A percentile compares a stretch with the other conserved stretches of the same genome.
These are phyloP conservation scores for Phytophthora fragariae DNA, from an alignment of 352 stramenopile genomes.

Conservation along the genomic window DNA sequence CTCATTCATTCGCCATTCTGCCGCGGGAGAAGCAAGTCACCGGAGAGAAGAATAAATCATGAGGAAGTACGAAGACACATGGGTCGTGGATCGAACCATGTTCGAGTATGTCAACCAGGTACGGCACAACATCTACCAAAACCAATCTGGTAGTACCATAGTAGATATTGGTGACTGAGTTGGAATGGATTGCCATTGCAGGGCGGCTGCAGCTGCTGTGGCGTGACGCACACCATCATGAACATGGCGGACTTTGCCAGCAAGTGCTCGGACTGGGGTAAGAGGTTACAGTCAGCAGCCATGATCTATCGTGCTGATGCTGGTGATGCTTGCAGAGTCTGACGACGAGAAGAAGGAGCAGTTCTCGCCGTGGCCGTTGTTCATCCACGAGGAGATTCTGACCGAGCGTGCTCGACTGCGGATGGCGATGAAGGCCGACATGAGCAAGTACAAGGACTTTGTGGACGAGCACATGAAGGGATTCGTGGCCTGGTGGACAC, in stretches of 20 bases:
- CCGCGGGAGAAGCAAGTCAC: conserved; percentile 13
- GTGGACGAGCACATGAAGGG: conserved; percentile 71
- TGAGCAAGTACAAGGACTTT: conserved; percentile 73
- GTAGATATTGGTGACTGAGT: not conserved
- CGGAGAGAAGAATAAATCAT: conserved; percentile 18
- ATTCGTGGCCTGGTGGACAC: conserved; percentile 67
- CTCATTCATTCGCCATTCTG: conserved; percentile 25
- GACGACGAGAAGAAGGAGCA: conserved; percentile 93
- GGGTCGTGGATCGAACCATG: conserved; percentile 94
- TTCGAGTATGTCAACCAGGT: conserved; percentile 94
- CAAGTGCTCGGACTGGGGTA: conserved; percentile 91
- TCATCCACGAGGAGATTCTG: conserved; percentile 94
- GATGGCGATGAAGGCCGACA: conserved; percentile 82
- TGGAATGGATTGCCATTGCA: conserved; percentile 24
- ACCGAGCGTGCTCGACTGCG: conserved; percentile 90
- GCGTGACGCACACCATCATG: conserved; percentile 90
- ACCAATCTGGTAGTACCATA: not conserved
- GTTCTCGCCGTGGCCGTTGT: conserved; percentile 83
- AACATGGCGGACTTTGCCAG: conserved; percentile 84
- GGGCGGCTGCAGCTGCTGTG: conserved; percentile 92
- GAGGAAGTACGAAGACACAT: conserved; percentile 80
- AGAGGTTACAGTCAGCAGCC: not conserved
- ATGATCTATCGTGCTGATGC: not conserved
- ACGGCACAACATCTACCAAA: not conserved
- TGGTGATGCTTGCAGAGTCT: conserved; percentile 71